phyloP scores from a whole-genome alignment of 345 rosid species.

The Acer yangbiense region DNA sequence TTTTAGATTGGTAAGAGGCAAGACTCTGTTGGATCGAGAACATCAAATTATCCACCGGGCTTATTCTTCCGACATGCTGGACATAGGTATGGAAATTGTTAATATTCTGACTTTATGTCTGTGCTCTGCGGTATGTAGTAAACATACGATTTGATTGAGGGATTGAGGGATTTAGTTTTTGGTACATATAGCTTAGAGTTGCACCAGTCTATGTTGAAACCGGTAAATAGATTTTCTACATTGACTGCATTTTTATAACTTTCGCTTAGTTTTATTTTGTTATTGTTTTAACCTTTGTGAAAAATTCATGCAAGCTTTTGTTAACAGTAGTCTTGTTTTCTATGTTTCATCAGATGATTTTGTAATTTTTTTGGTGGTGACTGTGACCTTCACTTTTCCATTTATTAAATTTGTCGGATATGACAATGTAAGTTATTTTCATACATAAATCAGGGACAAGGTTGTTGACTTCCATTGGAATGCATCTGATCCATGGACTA shows the following conservation, averaged over 20 bases:
- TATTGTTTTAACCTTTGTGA: not conserved
- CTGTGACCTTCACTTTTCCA: not conserved
- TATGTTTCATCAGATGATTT: not conserved
- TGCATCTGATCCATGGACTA: constrained; percentile 65
- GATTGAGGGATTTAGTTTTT: not conserved
- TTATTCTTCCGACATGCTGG: constrained; percentile 73
- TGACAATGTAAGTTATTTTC: not conserved
- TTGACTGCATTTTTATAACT: not conserved
- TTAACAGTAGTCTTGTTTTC: not conserved
- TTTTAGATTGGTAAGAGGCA: constrained; percentile 48
- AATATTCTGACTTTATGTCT: not conserved
- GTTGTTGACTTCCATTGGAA: constrained; percentile 77
- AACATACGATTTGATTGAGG: not conserved
- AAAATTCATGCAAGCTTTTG: not conserved
- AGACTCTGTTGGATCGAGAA: constrained; percentile 38
- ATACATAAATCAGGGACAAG: constrained; percentile 48
- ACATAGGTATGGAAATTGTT: constrained; percentile 44
- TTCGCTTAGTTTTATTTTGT: not conserved
- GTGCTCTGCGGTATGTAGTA: not conserved
- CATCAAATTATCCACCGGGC: constrained; percentile 51
- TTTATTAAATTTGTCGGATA: not conserved
- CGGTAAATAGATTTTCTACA: not conserved
- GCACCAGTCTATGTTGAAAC: not conserved
- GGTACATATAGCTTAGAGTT: not conserved
- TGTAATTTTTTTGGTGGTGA: not conserved